Percentiles rank a stretch among this genome's conserved stretches.
Evolutionary conservation across 1,284 basidiomycete genomes (phyloP).

Genomic region (Moniliophthora roreri): DNA sequence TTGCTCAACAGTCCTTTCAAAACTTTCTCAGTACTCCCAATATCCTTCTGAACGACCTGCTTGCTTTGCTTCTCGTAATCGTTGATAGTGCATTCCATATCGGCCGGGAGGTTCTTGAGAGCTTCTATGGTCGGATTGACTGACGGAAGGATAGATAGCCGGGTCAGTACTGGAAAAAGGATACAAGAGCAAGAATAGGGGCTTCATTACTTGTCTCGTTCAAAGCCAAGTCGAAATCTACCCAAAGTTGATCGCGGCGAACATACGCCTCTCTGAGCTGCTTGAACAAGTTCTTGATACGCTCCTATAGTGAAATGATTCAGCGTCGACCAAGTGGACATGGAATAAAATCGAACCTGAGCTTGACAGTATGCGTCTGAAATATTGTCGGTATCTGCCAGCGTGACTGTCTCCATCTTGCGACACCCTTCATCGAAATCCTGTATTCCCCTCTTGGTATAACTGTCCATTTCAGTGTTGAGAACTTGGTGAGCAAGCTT

Average conservation of each 20-base stretch:
- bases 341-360: conserved; percentile 30
- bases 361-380: conserved; percentile 35
- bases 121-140: conserved; percentile 10
- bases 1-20: conserved; percentile 33
- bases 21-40: conserved; percentile 4
- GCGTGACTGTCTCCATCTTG: conserved; percentile 41
- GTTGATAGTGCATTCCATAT: conserved; percentile 12
- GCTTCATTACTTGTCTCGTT: conserved; percentile 9
- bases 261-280: conserved; percentile 11
- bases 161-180: background rate
- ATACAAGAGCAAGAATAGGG: background rate
- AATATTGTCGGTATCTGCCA: conserved; percentile 42
- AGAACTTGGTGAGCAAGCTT: conserved; percentile 41
- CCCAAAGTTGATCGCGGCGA: conserved; percentile 15
- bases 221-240: conserved; percentile 10
- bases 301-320: background rate
- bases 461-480: conserved; percentile 47
- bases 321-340: background rate
- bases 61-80: conserved; percentile 16
- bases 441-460: conserved; percentile 45
- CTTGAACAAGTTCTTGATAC: conserved; percentile 12
- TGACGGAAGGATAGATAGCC: background rate
- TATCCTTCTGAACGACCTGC: conserved; percentile 14
- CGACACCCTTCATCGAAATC: conserved; percentile 56
- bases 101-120: conserved; percentile 9